Evolutionary conservation across 306 rosid genomes (phyloP).

Genomic region (Pueraria montana): DNA sequence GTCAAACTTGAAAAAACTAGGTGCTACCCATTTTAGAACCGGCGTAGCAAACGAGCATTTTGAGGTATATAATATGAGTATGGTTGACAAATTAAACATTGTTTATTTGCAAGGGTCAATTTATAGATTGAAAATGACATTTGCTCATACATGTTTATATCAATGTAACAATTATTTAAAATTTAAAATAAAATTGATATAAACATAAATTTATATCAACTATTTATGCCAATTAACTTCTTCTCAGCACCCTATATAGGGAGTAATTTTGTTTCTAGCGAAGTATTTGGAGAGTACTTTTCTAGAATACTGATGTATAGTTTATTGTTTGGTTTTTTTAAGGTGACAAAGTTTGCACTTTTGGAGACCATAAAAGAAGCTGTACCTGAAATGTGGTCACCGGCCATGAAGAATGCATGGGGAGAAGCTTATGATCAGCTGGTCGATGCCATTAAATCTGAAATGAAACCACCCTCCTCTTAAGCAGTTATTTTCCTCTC

Average conservation of each 20-base stretch:
- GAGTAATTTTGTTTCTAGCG: too few relatives aligned
- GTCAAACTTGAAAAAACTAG: conserved; percentile 72
- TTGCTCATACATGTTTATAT: neutral
- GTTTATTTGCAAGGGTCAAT: neutral
- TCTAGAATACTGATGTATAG: neutral
- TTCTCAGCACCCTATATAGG: too few relatives aligned
- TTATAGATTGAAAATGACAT: neutral
- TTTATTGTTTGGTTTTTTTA: neutral
- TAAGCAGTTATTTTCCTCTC: neutral
- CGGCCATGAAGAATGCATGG: conserved; percentile 85
- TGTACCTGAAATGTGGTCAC: conserved; percentile 82
- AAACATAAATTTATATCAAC: too few relatives aligned
- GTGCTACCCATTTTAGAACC: conserved; percentile 65
- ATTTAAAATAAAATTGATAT: neutral
- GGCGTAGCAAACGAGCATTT: conserved; percentile 78
- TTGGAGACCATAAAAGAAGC: conserved; percentile 82
- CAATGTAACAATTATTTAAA: neutral
- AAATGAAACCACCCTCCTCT: conserved; percentile 70
- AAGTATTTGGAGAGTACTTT: neutral
- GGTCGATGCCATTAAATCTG: conserved; percentile 79
- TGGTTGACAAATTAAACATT: neutral
- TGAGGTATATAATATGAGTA: conserved; percentile 61
- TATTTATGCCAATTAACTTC: too few relatives aligned
- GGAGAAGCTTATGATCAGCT: conserved; percentile 82
- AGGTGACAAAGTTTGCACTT: conserved; percentile 81